Evolutionary conservation across 2,329 filamentous ascomycete genomes (phyloP).

Genomic region (Fusarium abutilonis): DNA sequence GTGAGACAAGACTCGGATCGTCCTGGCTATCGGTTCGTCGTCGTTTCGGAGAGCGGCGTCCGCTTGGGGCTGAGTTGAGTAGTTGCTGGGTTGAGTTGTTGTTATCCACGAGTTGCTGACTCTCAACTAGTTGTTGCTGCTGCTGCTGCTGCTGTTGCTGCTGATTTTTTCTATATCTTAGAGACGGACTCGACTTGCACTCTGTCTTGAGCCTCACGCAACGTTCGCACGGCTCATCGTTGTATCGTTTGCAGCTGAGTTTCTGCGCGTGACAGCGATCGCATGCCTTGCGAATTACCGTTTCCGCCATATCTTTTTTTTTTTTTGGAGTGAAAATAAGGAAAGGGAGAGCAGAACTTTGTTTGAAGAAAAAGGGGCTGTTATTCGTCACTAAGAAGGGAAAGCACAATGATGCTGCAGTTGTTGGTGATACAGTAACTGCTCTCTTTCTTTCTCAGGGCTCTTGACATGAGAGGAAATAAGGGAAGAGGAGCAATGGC

Average conservation of each 20-base stretch:
- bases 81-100: conserved; percentile 26
- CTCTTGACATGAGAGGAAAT: not conserved
- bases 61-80: conserved; percentile 27
- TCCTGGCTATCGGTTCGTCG: conserved; percentile 48
- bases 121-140: conserved; percentile 28
- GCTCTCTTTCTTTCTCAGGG: not conserved
- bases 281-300: conserved; percentile 56
- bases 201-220: conserved; percentile 54
- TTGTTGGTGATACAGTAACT: conserved; percentile 27
- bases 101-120: conserved; percentile 17
- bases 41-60: conserved; percentile 52
- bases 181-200: conserved; percentile 58
- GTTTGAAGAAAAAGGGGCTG: conserved; percentile 26
- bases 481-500: not conserved
- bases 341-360: conserved; percentile 44
- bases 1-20: conserved; percentile 48
- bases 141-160: conserved; percentile 42
- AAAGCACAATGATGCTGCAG: conserved; percentile 7
- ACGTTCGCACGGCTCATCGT: conserved; percentile 55
- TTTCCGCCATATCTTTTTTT: conserved; percentile 54
- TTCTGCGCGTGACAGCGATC: conserved; percentile 60
- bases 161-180: conserved; percentile 51
- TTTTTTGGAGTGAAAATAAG: conserved; percentile 32
- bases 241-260: conserved; percentile 56
- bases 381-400: not conserved